These are phyloP conservation scores for Schizochytrium sp. DNA, from an alignment of 108 stramenopile genomes.

Conservation along the genomic window DNA sequence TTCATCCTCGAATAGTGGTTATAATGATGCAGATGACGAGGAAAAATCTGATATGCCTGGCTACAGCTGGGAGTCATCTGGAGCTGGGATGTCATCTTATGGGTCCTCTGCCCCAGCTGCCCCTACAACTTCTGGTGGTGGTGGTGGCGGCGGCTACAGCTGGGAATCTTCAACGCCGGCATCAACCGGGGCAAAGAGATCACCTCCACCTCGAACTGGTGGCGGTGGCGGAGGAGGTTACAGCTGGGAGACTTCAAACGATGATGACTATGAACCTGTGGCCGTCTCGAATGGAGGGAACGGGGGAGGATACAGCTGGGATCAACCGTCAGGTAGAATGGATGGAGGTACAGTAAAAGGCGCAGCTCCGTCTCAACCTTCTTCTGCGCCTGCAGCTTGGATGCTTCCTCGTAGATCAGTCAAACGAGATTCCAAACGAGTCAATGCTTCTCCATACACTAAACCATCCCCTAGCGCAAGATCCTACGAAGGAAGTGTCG, in stretches of 20 bases:
- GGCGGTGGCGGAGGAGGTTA: background rate
- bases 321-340: background rate
- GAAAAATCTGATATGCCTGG: background rate
- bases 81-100: no score
- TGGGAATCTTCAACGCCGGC: background rate
- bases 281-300: background rate
- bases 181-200: no score
- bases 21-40: background rate
- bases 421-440: background rate
- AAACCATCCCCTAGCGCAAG: background rate
- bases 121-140: background rate
- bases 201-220: background rate
- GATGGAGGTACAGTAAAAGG: background rate
- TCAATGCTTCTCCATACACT: background rate
- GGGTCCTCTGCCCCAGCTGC: no score
- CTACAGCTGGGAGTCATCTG: background rate
- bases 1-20: background rate
- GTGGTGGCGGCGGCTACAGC: slow-evolving; percentile 30
- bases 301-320: background rate
- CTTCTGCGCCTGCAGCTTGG: background rate
- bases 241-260: slow-evolving; percentile 23
- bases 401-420: background rate
- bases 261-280: background rate
- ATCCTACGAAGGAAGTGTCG: background rate
- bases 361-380: background rate